Evolutionary conservation across 331 rosid genomes (phyloP).

Genomic region (Acacia concinna): DNA sequence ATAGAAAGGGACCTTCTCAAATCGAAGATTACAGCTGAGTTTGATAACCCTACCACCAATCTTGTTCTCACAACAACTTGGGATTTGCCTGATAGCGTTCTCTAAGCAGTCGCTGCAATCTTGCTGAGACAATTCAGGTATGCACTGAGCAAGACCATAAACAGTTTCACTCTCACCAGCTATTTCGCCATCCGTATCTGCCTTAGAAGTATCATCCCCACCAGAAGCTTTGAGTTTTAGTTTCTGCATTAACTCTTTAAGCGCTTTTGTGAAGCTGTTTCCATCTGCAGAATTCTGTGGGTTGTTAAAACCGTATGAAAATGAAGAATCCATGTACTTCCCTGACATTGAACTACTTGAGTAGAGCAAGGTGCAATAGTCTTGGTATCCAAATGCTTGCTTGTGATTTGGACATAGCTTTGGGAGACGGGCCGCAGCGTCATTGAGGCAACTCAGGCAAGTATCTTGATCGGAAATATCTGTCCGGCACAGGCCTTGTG

Average conservation of each 20-base stretch:
- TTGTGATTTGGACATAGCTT: slow-evolving; percentile 1
- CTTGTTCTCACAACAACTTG: background rate
- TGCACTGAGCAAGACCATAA: slow-evolving; percentile 37
- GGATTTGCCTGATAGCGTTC: background rate
- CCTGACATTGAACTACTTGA: background rate
- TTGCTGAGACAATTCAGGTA: slow-evolving; percentile 37
- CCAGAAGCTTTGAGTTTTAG: background rate
- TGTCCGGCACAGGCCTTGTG: slow-evolving; percentile 36
- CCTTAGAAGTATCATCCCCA: slow-evolving; percentile 27
- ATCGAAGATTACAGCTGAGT: background rate
- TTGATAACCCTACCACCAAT: background rate
- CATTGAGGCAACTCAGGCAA: slow-evolving; percentile 39
- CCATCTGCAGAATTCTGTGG: background rate
- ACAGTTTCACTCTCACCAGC: background rate
- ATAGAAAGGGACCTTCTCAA: background rate
- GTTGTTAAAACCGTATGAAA: background rate
- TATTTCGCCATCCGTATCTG: background rate
- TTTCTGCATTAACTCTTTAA: background rate
- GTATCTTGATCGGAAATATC: background rate
- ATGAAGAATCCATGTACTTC: background rate
- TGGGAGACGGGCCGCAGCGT: background rate
- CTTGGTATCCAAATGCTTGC: background rate
- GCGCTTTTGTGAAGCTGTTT: background rate
- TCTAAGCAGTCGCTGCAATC: slow-evolving; percentile 30
- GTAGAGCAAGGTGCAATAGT: background rate